Evolutionary conservation across 2,329 filamentous ascomycete genomes (phyloP).

Genomic region (Leptographium galeiforme): DNA sequence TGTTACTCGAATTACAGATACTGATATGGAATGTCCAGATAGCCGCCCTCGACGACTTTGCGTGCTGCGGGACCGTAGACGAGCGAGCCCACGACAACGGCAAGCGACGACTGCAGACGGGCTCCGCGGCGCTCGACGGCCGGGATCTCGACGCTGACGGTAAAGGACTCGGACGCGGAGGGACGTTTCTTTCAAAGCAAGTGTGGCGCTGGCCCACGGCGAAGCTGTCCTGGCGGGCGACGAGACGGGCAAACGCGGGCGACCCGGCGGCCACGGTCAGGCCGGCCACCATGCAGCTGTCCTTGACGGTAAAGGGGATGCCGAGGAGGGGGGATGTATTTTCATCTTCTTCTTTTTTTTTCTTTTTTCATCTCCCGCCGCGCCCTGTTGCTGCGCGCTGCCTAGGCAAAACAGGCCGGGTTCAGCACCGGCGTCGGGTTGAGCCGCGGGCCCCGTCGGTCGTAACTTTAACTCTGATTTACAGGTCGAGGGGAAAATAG

Average conservation of each 20-base stretch:
- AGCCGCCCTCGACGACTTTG: not conserved
- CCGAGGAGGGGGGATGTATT: no score
- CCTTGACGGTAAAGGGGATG: not conserved
- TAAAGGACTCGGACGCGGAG: not conserved
- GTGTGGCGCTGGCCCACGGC: not conserved
- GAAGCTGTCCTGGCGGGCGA: not conserved
- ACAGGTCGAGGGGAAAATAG: no score
- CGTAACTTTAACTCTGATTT: no score
- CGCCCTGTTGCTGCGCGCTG: not conserved
- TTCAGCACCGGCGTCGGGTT: not conserved
- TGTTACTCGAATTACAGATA: not conserved
- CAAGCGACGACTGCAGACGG: not conserved
- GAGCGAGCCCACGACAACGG: not conserved
- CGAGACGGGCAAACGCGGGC: not conserved
- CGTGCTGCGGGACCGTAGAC: not conserved
- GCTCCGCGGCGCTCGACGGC: no score
- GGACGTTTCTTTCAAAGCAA: not conserved
- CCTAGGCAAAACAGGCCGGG: not conserved
- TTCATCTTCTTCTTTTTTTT: no score
- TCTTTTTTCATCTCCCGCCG: not conserved
- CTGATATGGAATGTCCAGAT: not conserved
- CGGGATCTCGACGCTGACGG: not conserved
- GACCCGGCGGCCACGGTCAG: not conserved
- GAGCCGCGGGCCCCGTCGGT: not conserved
- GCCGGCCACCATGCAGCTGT: not conserved